Conservation (phyloP, 1,139 yeast genomes). For the Lodderomyces margitis region DNA sequence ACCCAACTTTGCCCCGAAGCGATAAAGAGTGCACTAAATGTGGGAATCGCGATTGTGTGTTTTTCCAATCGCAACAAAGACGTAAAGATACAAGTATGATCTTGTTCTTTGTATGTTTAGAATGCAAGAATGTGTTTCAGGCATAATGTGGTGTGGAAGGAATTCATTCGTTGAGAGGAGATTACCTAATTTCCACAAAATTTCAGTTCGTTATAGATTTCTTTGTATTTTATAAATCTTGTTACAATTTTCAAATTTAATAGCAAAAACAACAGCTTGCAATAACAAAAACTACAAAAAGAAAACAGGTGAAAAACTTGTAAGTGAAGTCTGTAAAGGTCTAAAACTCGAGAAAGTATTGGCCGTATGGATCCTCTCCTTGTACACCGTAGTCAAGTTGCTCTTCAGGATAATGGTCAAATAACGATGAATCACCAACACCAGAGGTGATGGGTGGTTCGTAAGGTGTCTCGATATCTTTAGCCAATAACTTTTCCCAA, state of each 20-base stretch:
- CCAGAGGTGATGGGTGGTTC: slow-evolving; percentile 65
- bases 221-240: slow-evolving; percentile 1
- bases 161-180: background rate
- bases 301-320: slow-evolving; percentile 5
- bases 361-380: slow-evolving; percentile 51
- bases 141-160: slow-evolving; percentile 18
- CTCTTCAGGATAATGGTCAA: slow-evolving; percentile 58
- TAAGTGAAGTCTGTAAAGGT: slow-evolving; percentile 4
- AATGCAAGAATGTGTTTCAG: slow-evolving; percentile 75
- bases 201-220: slow-evolving; percentile 5
- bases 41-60: slow-evolving; percentile 85
- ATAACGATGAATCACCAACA: slow-evolving; percentile 62
- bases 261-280: background rate
- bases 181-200: background rate
- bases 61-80: slow-evolving; percentile 94
- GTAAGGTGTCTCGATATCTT: slow-evolving; percentile 62
- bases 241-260: background rate
- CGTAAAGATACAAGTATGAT: slow-evolving; percentile 96
- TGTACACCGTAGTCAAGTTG: slow-evolving; percentile 53
- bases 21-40: slow-evolving; percentile 93
- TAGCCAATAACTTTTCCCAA: slow-evolving; percentile 56
- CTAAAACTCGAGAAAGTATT: slow-evolving; percentile 50
- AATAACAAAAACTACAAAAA: slow-evolving; percentile 1
- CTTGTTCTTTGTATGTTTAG: slow-evolving; percentile 86
- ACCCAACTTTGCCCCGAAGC: slow-evolving; percentile 93